Evolutionary conservation across 768 basidiomycete species (phyloP).

Genomic region (Tricholomella constricta): DNA sequence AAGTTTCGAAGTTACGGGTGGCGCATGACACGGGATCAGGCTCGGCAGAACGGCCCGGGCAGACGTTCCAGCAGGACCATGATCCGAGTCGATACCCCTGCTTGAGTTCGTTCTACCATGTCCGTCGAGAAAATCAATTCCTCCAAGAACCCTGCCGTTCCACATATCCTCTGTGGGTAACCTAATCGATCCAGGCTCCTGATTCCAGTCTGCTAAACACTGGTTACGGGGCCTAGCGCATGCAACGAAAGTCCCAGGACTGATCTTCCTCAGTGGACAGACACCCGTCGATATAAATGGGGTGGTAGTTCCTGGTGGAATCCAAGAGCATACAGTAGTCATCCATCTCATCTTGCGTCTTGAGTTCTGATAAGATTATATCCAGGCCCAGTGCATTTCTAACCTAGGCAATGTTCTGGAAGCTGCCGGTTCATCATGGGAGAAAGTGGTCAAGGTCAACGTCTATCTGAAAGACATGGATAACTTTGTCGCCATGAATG

Average conservation of each 20-base stretch:
- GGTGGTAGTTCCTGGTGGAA: constrained; percentile 53
- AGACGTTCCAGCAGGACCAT: no score
- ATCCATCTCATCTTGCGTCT: constrained; percentile 11
- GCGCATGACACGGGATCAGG: not conserved
- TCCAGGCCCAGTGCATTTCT: constrained; percentile 55
- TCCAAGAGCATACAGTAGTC: constrained; percentile 62
- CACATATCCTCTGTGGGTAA: constrained; percentile 52
- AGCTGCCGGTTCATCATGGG: constrained; percentile 60
- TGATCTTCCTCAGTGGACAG: constrained; percentile 65
- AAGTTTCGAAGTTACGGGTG: not conserved
- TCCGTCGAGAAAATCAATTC: constrained; percentile 59
- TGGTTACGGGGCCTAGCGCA: constrained; percentile 40
- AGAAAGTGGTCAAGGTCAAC: constrained; percentile 58
- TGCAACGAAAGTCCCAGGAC: constrained; percentile 56
- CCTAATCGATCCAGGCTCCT: constrained; percentile 14
- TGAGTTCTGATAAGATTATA: not conserved
- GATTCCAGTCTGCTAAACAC: not conserved
- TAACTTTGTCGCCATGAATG: constrained; percentile 57
- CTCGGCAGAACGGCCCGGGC: constrained; percentile 1
- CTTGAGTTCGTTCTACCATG: constrained; percentile 29
- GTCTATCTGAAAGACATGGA: constrained; percentile 65
- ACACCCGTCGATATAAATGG: constrained; percentile 52
- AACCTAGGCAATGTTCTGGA: constrained; percentile 56
- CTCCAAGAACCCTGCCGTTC: constrained; percentile 41
- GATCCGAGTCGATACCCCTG: no score